A percentile compares a stretch with the other conserved stretches of the same genome.
phyloP scores from a whole-genome alignment of 2,329 filamentous ascomycete genomes.

The Coniella lustricola region DNA sequence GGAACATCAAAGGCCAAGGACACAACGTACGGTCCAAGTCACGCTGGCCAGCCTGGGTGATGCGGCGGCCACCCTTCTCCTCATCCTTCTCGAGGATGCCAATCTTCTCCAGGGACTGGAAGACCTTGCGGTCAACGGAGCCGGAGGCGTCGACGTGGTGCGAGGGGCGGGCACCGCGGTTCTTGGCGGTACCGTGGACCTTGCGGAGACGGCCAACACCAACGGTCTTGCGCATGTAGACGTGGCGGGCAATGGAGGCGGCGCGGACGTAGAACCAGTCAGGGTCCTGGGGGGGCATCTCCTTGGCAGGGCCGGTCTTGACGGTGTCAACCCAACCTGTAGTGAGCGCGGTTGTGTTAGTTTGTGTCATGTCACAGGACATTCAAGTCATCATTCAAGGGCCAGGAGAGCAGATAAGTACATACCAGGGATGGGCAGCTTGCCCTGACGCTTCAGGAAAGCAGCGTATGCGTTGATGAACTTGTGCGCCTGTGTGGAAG shows the following conservation, averaged over 20 bases:
- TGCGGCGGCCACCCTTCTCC: conserved; percentile 96
- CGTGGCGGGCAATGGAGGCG: conserved; percentile 90
- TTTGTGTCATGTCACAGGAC: background rate
- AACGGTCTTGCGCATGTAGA: conserved; percentile 99
- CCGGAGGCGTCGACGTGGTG: conserved; percentile 95
- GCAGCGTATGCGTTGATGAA: conserved; percentile 81
- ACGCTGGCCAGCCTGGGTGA: conserved; percentile 96
- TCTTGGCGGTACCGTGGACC: conserved; percentile 93
- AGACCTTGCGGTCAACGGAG: conserved; percentile 92
- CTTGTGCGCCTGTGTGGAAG: conserved; percentile 64
- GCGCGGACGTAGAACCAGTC: conserved; percentile 95
- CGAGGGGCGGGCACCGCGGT: conserved; percentile 84
- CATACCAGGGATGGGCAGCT: conserved; percentile 83
- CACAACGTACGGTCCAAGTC: conserved; percentile 76
- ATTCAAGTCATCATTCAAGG: background rate
- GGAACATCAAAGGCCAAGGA: too few relatives aligned
- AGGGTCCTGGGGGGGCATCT: conserved; percentile 95
- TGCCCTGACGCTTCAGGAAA: conserved; percentile 92
- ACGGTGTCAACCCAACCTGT: conserved; percentile 98
- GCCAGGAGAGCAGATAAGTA: conserved; percentile 18
- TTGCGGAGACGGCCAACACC: conserved; percentile 97
- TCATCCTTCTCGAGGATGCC: conserved; percentile 96
- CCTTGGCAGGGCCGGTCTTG: conserved; percentile 94
- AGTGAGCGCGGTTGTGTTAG: background rate
- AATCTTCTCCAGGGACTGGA: conserved; percentile 98